Base-by-base conservation (phyloP, 176 grass and related monocot species). In the Cocos nucifera region DNA sequence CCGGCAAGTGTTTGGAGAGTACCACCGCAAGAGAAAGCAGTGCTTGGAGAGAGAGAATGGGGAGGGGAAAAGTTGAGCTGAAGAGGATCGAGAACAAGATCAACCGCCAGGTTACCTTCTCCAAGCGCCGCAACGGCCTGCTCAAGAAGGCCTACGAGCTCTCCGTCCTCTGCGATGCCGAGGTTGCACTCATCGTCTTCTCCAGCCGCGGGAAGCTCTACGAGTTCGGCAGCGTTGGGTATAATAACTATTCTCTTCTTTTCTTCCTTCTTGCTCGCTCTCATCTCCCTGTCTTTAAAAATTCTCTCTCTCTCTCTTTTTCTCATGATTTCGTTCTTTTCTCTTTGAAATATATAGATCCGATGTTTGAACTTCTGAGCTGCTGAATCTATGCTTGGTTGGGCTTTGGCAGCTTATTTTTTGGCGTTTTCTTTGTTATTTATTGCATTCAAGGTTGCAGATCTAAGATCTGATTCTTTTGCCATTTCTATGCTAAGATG, bases 1-100 rank as follows among this genome's bases (percentile, higher is more conserved):
- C 35, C 35, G 1, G 10, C 35, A 44, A 44, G 35, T 2, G 10
- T 44, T 44, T 44, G 35, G 35, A 44, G 32, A 35, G 7, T 35
- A 35, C 32, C 32, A 35, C 32, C 32, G 8, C 6, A 35, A 35
- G 32, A 35, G 7, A 9, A 35, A 35, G 32, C 35, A 44, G 10
- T 9, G 8, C 35, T 9, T 14, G 10, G 35, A 12, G 35, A 12
- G 35, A 19, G 3, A 58, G 52, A 50, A 95, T 95, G 90, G 90
- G 82, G 74, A 77, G 90, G 75, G 90, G 90, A 19, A 85, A 83
- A 57, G 80, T 86, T 39, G 87, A 97, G 84, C 76, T 97, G 66
- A 97, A 97, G 78, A 80, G 87, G 58, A 97, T 91, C 54, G 93
- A 97, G 84, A 97, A 97, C 81, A 80, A 86, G 81, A 97, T 83